phyloP scores from a whole-genome alignment of 352 stramenopile species.

The Pythium biforme region DNA sequence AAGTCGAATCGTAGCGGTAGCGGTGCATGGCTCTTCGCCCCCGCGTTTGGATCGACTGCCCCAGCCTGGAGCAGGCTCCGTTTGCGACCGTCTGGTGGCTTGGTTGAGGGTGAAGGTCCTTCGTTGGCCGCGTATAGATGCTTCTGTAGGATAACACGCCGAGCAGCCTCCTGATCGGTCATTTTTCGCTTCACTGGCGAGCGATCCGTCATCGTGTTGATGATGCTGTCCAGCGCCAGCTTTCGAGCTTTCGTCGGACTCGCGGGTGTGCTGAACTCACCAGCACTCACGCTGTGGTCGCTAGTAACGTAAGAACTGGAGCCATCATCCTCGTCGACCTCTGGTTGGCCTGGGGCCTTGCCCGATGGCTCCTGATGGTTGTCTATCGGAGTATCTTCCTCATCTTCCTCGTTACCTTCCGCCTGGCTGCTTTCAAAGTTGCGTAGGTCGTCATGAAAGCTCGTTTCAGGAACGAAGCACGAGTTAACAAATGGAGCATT shows the following conservation, averaged over 20 bases:
- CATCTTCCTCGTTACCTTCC: constrained; percentile 15
- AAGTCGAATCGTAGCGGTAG: constrained; percentile 56
- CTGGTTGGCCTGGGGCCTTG: neutral
- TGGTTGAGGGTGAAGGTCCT: neutral
- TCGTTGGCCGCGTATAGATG: constrained; percentile 32
- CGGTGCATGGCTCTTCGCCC: constrained; percentile 34
- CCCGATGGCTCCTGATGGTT: neutral
- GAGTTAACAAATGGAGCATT: constrained; percentile 23
- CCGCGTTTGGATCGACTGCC: neutral
- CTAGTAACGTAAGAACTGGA: neutral
- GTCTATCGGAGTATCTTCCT: neutral
- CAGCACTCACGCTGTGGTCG: neutral
- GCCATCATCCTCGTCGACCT: constrained; percentile 12
- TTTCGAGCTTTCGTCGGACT: constrained; percentile 31
- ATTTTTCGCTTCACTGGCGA: constrained; percentile 35
- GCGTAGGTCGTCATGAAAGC: constrained; percentile 10
- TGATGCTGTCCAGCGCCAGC: constrained; percentile 45
- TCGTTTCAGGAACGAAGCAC: constrained; percentile 27
- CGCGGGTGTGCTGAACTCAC: neutral
- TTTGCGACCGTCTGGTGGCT: neutral
- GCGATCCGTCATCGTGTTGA: constrained; percentile 25
- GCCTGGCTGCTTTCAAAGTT: neutral
- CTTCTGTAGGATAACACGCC: constrained; percentile 47
- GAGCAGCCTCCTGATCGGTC: constrained; percentile 39
- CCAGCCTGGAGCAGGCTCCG: neutral